These are phyloP conservation scores for Diversispora epigaea DNA, from an alignment of 192 early-diverging fungal species.

Conservation along the genomic window DNA sequence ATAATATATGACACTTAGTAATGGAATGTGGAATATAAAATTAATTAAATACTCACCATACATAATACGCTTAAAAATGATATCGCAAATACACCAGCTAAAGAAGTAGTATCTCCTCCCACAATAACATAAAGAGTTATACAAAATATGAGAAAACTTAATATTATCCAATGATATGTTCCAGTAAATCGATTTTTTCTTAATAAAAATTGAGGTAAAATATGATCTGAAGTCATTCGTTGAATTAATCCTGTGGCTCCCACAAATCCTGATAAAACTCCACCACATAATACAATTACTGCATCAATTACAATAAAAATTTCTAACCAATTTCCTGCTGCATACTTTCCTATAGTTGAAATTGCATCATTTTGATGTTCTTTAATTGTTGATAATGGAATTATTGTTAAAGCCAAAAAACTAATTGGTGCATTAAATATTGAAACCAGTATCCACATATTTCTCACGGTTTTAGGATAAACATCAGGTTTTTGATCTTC, in stretches of 20 bases:
- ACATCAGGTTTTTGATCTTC: constrained; percentile 58
- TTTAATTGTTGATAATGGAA: constrained; percentile 47
- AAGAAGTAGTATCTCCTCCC: constrained; percentile 42
- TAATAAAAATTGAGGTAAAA: constrained; percentile 52
- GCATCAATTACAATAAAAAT: constrained; percentile 54
- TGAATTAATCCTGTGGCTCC: constrained; percentile 53
- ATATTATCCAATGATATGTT: constrained; percentile 51
- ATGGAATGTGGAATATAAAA: no score
- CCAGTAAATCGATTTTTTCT: constrained; percentile 45
- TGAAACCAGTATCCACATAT: constrained; percentile 49
- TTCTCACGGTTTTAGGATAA: constrained; percentile 58
- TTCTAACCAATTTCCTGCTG: constrained; percentile 40
- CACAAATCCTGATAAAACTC: constrained; percentile 57
- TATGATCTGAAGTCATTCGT: constrained; percentile 52
- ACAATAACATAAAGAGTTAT: constrained; percentile 47
- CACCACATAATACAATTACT: constrained; percentile 59
- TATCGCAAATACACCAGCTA: constrained; percentile 56
- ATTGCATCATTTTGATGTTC: constrained; percentile 44
- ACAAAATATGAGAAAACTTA: constrained; percentile 51
- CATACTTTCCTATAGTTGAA: constrained; percentile 47
- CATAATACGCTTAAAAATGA: constrained; percentile 49
- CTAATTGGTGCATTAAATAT: constrained; percentile 51
- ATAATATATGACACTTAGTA: no score
- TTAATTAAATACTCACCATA: constrained; percentile 15
- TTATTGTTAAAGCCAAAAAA: constrained; percentile 43